Base-by-base conservation (phyloP, 768 basidiomycete genomes). In the Leucosporidium scottii region DNA sequence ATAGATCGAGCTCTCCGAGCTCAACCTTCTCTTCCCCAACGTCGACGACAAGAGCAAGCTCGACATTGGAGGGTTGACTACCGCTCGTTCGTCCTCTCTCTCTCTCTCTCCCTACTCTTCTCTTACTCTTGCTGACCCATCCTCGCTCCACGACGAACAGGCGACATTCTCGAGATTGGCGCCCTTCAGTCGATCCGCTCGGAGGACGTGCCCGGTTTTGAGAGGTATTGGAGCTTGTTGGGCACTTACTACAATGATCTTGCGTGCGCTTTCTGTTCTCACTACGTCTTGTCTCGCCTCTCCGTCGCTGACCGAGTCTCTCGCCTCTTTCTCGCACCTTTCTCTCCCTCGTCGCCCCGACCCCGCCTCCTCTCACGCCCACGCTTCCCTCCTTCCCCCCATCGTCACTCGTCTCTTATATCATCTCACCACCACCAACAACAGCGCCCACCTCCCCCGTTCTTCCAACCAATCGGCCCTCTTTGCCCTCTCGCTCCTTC, bases 161-260 rank as follows among this genome's bases (percentile, higher is more conserved):
- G 94, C 68, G 91, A 93, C 69, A 89, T 96, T 66, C 87, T 99
- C 66, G 94, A 97, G 81, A 87, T 97, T 74, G 94, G 93, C 62
- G 91, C 93, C 23, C 87, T 93, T 81, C 89, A 90, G 82, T 92
- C 93, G 70, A 89, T 98, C 78, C 85, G 91, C 49, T 84, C 86
- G 71, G 85, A 85, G 76, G 91, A 94, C 77, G 85, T 93, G 27
- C 89, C 93, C 62, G 88, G 91, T 0, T 99, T 98, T 77, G 91
- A 94, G 79, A 85, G 93, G 72, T 98, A 96, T 78, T 91, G 93
- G 77, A 87, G 90, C 21, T 91, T 94, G 79, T 82, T 96, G 6
- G 87, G 89, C 74, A 86, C 87, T 0, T 94, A 91, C 81, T 96
- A 94, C 80, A 86, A 86, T 58, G 90, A 93, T 78, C 89, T 86